A percentile compares a stretch with the other conserved stretches of the same genome.
Evolutionary conservation across 1,284 basidiomycete species (phyloP).

Genomic region (Ceratobasidium sp.): DNA sequence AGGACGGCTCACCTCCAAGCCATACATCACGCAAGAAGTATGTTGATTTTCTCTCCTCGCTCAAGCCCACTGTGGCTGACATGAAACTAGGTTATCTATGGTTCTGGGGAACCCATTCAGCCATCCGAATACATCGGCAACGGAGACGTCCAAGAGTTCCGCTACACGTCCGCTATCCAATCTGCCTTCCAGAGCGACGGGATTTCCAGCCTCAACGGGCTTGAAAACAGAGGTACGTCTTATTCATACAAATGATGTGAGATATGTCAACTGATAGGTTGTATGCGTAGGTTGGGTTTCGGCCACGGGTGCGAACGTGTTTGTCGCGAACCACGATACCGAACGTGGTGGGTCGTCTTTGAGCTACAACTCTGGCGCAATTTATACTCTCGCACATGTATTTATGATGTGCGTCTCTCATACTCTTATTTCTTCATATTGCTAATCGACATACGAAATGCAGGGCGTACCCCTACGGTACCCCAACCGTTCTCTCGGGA

Average conservation of each 20-base stretch:
- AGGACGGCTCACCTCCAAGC: constrained; percentile 31
- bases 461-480: constrained; percentile 73
- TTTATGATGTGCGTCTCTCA: constrained; percentile 66
- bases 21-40: constrained; percentile 48
- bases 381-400: constrained; percentile 70
- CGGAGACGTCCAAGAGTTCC: constrained; percentile 59
- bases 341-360: constrained; percentile 67
- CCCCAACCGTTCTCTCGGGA: constrained; percentile 72
- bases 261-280: no score
- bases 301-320: constrained; percentile 68
- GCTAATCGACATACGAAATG: neutral
- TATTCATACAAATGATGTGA: no score
- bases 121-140: constrained; percentile 48
- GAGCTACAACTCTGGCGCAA: constrained; percentile 72
- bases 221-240: constrained; percentile 22
- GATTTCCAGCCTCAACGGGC: constrained; percentile 62
- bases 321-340: neutral
- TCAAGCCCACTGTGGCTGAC: neutral
- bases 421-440: neutral
- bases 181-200: constrained; percentile 67
- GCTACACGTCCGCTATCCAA: constrained; percentile 69
- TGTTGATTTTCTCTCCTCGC: constrained; percentile 1
- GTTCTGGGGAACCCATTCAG: constrained; percentile 44
- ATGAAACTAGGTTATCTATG: constrained; percentile 46
- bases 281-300: constrained; percentile 69